A percentile compares a stretch with the other conserved stretches of the same genome.
Conservation (phyloP, 2,329 filamentous ascomycete genomes). For the Gremmenia infestans region DNA sequence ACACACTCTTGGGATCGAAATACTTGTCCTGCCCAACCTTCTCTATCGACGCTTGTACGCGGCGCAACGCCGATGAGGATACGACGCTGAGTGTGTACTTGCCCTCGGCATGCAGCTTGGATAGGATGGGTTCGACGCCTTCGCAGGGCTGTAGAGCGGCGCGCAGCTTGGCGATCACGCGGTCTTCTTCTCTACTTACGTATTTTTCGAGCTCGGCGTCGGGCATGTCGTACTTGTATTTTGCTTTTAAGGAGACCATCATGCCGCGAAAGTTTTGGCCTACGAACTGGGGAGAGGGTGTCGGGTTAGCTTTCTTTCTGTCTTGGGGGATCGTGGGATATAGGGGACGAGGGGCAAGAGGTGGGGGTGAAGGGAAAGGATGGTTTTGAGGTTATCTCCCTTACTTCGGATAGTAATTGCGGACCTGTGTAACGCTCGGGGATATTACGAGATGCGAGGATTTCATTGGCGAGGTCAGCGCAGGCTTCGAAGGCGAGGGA, state of each 20-base stretch:
- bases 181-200: slow-evolving; percentile 73
- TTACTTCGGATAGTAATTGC: slow-evolving; percentile 63
- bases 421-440: slow-evolving; percentile 69
- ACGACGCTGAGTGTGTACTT: slow-evolving; percentile 77
- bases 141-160: slow-evolving; percentile 62
- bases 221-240: slow-evolving; percentile 67
- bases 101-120: slow-evolving; percentile 53
- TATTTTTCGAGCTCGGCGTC: slow-evolving; percentile 67
- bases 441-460: slow-evolving; percentile 63
- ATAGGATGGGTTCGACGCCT: slow-evolving; percentile 63
- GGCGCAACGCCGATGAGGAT: slow-evolving; percentile 70
- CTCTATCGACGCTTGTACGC: slow-evolving; percentile 71
- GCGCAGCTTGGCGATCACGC: slow-evolving; percentile 76
- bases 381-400: no score
- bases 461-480: slow-evolving; percentile 82
- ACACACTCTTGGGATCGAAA: slow-evolving; percentile 71
- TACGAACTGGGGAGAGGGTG: slow-evolving; percentile 52
- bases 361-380: no score
- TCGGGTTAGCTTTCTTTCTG: no score
- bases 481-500: slow-evolving; percentile 88
- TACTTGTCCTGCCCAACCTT: slow-evolving; percentile 77
- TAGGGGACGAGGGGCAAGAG: no score
- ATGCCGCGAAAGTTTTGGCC: slow-evolving; percentile 95
- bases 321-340: no score
- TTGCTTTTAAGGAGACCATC: slow-evolving; percentile 70